Base-by-base conservation (phyloP, 139 green algal genomes). In the Spirogloea muscicola region DNA sequence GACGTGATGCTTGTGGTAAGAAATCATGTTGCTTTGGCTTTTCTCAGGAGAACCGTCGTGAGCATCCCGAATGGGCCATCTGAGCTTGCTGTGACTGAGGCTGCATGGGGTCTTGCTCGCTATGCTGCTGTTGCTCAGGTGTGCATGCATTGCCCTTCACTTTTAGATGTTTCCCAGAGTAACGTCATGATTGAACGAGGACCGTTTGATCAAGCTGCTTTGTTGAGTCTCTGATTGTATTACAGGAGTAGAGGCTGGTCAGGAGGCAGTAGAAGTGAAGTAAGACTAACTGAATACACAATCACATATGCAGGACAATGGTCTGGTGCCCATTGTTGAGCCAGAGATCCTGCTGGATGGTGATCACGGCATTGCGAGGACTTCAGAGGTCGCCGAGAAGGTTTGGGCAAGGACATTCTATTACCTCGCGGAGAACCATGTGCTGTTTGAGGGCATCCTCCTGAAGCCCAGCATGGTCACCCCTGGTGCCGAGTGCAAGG, bases 391-490 rank as follows among this genome's bases (percentile, higher is more conserved):
- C 49, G 83, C 79, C 58, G 78, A 94, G 58, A 82, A 93, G 86
- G 91, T 96, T 51, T 99, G 94, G 94, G 91, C 94, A 36, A 87
- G 95, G 88, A 96, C 92, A 76, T 99, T 99, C 91, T 97, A 98
- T 89, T 96, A 92, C 89, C 81, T 97, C 69, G 92, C 90, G 25
- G 92, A 97, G 88, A 89, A 96, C 62, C 87, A 92, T 66, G 94
- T 98, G 61, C 74, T 98, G 85, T 96, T 99, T 72, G 94, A 98
- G 91, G 94, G 94, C 67, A 99, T 99, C 89, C 90, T 99, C 62
- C 89, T 99, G 57, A 99, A 99, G 92, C 94, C 94, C 60, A 91
- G 88, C 88, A 99, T 99, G 94, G 94, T 99, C 69, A 98, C 93
- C 82, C 94, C 94, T 38, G 94, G 94, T 71, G 94, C 94, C 48